phyloP scores from a whole-genome alignment of 2,329 filamentous ascomycete species.

The Ascosphaera acerosa region DNA sequence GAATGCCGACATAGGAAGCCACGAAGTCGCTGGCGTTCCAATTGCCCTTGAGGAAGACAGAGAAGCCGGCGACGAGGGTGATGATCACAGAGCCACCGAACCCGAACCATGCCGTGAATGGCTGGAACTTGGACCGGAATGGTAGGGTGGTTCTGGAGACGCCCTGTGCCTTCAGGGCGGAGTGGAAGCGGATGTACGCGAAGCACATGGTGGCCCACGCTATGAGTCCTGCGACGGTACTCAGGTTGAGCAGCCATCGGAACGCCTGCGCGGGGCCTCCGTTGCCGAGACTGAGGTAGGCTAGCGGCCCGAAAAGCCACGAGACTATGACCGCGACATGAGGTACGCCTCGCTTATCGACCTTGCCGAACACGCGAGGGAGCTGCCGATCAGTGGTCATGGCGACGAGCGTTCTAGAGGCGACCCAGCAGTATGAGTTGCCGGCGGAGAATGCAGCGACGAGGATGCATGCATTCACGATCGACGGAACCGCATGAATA shows the following conservation, averaged over 20 bases:
- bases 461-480: slow-evolving; percentile 55
- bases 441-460: slow-evolving; percentile 44
- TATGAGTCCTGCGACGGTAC: slow-evolving; percentile 19
- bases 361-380: slow-evolving; percentile 41
- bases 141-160: slow-evolving; percentile 13
- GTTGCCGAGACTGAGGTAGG: slow-evolving; percentile 39
- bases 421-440: slow-evolving; percentile 37
- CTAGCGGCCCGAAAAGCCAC: slow-evolving; percentile 41
- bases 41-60: slow-evolving; percentile 35
- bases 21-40: slow-evolving; percentile 21
- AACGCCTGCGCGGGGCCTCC: slow-evolving; percentile 23
- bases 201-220: slow-evolving; percentile 23
- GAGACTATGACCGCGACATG: slow-evolving; percentile 38
- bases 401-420: slow-evolving; percentile 46
- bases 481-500: slow-evolving; percentile 38
- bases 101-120: slow-evolving; percentile 33
- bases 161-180: slow-evolving; percentile 17
- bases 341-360: slow-evolving; percentile 35
- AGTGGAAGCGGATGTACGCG: slow-evolving; percentile 23
- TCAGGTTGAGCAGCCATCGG: slow-evolving; percentile 22
- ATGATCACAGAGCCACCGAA: slow-evolving; percentile 38
- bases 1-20: slow-evolving; percentile 21
- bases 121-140: slow-evolving; percentile 22
- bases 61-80: slow-evolving; percentile 59
- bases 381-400: slow-evolving; percentile 53